A percentile compares a stretch with the other conserved stretches of the same genome.
These are phyloP conservation scores for Ascocoryne sarcoides DNA, from an alignment of 2,329 filamentous ascomycete species.

Conservation along the genomic window DNA sequence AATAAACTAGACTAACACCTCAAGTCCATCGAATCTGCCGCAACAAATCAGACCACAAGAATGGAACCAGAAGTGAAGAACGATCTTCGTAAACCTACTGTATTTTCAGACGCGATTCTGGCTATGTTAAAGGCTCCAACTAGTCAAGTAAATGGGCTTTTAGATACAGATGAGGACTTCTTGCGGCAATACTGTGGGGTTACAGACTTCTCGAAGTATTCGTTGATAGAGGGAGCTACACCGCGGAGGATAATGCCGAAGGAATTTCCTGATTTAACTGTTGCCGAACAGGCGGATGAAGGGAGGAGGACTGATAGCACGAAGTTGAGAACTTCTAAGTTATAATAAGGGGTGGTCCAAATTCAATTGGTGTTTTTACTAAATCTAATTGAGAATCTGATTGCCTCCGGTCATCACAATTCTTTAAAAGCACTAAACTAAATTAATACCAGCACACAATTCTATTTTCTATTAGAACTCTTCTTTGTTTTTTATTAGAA, in stretches of 20 bases:
- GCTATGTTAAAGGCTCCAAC: slow-evolving; percentile 57
- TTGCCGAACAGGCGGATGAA: slow-evolving; percentile 74
- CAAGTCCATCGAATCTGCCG: slow-evolving; percentile 63
- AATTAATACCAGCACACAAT: too few relatives aligned
- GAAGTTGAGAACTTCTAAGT: too few relatives aligned
- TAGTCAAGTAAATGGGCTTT: slow-evolving; percentile 56
- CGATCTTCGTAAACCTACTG: slow-evolving; percentile 59
- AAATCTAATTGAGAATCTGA: too few relatives aligned
- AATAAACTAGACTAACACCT: neutral
- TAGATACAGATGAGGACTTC: slow-evolving; percentile 76
- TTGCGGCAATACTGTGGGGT: slow-evolving; percentile 55
- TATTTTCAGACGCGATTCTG: slow-evolving; percentile 74
- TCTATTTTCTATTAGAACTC: too few relatives aligned
- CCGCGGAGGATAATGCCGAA: slow-evolving; percentile 73
- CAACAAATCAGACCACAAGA: slow-evolving; percentile 48
- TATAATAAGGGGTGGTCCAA: too few relatives aligned
- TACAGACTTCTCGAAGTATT: slow-evolving; percentile 65
- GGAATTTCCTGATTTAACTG: slow-evolving; percentile 56
- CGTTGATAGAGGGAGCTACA: slow-evolving; percentile 50
- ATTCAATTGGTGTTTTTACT: too few relatives aligned
- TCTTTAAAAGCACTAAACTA: too few relatives aligned
- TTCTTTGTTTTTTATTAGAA: too few relatives aligned
- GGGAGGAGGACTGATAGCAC: slow-evolving; percentile 62
- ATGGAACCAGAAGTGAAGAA: slow-evolving; percentile 39
- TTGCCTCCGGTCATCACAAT: too few relatives aligned